These are phyloP conservation scores for Mrakia gelida DNA, from an alignment of 768 basidiomycete species.

Conservation along the genomic window DNA sequence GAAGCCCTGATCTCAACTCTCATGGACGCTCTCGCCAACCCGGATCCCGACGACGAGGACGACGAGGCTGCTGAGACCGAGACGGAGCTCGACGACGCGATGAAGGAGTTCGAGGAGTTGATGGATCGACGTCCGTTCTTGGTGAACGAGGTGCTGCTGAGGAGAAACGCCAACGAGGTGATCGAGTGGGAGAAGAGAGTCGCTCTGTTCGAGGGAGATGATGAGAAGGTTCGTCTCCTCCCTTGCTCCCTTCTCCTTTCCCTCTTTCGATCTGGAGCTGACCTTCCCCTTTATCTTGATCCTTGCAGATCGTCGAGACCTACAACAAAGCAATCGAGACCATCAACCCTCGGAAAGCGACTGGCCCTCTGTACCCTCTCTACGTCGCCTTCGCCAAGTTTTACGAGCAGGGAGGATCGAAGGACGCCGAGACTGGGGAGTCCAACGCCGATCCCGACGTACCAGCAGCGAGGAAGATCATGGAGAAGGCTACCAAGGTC, in stretches of 20 bases:
- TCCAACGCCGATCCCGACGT: slow-evolving; percentile 70
- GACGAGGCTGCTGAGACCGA: slow-evolving; percentile 64
- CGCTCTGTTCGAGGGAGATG: slow-evolving; percentile 78
- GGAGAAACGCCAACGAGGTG: slow-evolving; percentile 94
- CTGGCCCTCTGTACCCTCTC: slow-evolving; percentile 80
- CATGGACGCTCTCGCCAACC: slow-evolving; percentile 82
- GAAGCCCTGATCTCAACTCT: slow-evolving; percentile 83
- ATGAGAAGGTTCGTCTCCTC: slow-evolving; percentile 66
- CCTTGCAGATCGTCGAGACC: slow-evolving; percentile 75
- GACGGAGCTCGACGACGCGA: slow-evolving; percentile 73
- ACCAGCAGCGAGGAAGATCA: slow-evolving; percentile 79
- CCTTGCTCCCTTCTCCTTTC: neutral
- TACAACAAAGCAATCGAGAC: slow-evolving; percentile 86
- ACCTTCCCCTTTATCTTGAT: too few relatives aligned
- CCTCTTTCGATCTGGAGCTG: neutral
- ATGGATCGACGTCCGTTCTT: slow-evolving; percentile 95
- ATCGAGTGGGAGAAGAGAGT: slow-evolving; percentile 99
- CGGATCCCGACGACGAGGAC: slow-evolving; percentile 70
- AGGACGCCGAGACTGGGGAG: slow-evolving; percentile 50
- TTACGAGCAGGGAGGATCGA: slow-evolving; percentile 88
- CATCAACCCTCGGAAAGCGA: slow-evolving; percentile 80
- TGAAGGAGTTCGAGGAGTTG: slow-evolving; percentile 88
- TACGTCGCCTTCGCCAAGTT: slow-evolving; percentile 96
- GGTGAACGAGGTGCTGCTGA: slow-evolving; percentile 86
- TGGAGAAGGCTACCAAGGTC: slow-evolving; percentile 87